These are phyloP conservation scores for Zygotorulaspora danielsina DNA, from an alignment of 805 yeast species.

Conservation along the genomic window DNA sequence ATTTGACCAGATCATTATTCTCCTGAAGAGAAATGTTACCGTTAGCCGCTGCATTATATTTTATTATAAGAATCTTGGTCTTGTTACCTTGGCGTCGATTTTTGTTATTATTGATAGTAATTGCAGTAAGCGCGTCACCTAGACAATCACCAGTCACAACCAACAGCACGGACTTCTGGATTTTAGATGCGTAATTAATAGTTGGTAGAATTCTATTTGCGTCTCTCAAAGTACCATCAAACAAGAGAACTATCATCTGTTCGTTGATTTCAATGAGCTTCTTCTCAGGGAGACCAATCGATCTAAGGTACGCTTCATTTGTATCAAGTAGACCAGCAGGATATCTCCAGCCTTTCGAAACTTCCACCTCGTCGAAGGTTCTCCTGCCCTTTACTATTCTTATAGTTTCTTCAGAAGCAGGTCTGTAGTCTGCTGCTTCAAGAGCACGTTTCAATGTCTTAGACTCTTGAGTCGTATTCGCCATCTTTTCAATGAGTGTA, in stretches of 20 bases:
- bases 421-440: conserved; percentile 24
- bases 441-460: conserved; percentile 20
- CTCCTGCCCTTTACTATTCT: conserved; percentile 29
- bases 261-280: conserved; percentile 26
- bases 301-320: conserved; percentile 31
- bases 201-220: conserved; percentile 29
- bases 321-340: conserved; percentile 27
- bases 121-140: conserved; percentile 31
- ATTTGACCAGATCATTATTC: conserved; percentile 25
- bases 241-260: conserved; percentile 24
- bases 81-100: conserved; percentile 23
- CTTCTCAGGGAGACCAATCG: conserved; percentile 24
- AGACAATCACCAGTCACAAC: conserved; percentile 27
- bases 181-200: conserved; percentile 24
- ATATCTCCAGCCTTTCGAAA: conserved; percentile 34
- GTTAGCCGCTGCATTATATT: conserved; percentile 22
- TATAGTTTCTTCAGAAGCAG: conserved; percentile 30
- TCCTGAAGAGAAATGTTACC: conserved; percentile 22
- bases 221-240: conserved; percentile 30
- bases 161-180: conserved; percentile 24
- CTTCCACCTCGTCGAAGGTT: conserved; percentile 26
- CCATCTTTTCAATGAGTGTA: conserved; percentile 17
- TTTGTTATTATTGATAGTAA: conserved; percentile 33
- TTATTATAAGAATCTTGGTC: conserved; percentile 21
- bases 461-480: conserved; percentile 15